Conservation (phyloP, 176 grass and related monocot genomes). For the Chloris gayana region DNA sequence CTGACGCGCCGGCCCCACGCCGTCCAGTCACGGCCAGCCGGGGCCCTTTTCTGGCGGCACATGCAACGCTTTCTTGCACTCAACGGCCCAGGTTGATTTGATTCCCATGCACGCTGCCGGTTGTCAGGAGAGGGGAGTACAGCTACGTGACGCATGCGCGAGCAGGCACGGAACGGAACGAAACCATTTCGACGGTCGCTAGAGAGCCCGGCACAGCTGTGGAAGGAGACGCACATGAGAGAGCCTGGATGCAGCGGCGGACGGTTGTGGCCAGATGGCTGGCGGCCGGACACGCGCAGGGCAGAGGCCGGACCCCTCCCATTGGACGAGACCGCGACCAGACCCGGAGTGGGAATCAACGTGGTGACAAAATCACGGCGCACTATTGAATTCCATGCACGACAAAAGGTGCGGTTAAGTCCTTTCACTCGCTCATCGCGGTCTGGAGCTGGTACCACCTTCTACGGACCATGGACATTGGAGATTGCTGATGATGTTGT, state of each 20-base stretch:
- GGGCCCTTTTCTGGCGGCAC: neutral
- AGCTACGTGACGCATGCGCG: neutral
- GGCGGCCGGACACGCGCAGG: no score
- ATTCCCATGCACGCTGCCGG: no score
- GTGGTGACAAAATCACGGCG: neutral
- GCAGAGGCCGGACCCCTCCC: slow-evolving; percentile 3
- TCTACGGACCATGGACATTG: no score
- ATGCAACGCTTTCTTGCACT: neutral
- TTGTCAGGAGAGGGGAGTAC: no score
- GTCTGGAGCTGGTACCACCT: no score
- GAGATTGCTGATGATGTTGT: neutral
- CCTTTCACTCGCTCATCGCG: neutral
- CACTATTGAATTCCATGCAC: neutral
- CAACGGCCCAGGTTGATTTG: slow-evolving; percentile 14
- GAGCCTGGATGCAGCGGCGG: neutral
- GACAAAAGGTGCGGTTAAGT: neutral
- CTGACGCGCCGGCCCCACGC: slow-evolving; percentile 24
- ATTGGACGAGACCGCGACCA: slow-evolving; percentile 24
- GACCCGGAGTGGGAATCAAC: neutral
- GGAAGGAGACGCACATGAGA: neutral
- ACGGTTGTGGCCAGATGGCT: slow-evolving; percentile 27
- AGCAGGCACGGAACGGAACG: neutral
- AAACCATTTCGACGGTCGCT: neutral
- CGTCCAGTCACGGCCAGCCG: neutral
- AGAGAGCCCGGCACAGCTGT: neutral